Evolutionary conservation across 768 basidiomycete species (phyloP).

Genomic region (Mycena polygramma): DNA sequence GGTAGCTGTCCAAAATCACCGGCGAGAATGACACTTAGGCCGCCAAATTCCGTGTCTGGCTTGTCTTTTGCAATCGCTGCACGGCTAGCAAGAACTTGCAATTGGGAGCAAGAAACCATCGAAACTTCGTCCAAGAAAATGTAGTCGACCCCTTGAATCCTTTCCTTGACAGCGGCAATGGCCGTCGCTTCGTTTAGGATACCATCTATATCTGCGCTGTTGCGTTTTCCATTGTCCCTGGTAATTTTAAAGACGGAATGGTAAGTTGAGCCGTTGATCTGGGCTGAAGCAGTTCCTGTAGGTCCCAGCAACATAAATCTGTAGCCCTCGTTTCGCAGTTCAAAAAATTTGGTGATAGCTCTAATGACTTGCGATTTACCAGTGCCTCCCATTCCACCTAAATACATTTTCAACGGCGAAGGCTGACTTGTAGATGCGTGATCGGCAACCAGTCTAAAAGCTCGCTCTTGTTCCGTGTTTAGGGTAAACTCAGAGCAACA

Average conservation of each 20-base stretch:
- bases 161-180: constrained; percentile 6
- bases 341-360: constrained; percentile 42
- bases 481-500: no score
- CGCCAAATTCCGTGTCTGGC: constrained; percentile 41
- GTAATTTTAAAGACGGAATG: constrained; percentile 42
- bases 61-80: constrained; percentile 37
- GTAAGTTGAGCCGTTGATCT: constrained; percentile 52
- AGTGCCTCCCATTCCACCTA: constrained; percentile 50
- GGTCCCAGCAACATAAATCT: constrained; percentile 46
- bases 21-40: constrained; percentile 48
- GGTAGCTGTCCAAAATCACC: constrained; percentile 52
- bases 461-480: constrained; percentile 51
- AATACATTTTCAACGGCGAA: constrained; percentile 46
- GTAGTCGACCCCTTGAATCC: constrained; percentile 43
- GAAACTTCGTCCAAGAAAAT: constrained; percentile 54
- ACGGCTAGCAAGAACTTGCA: constrained; percentile 43
- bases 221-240: background rate
- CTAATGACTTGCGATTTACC: constrained; percentile 48
- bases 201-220: constrained; percentile 1
- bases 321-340: constrained; percentile 35
- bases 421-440: constrained; percentile 27
- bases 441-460: constrained; percentile 46
- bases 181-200: background rate
- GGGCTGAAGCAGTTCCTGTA: constrained; percentile 48
- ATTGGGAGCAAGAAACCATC: constrained; percentile 47